Conservation (phyloP, 2,329 filamentous ascomycete genomes). For the Ophioceras dolichostomum region DNA sequence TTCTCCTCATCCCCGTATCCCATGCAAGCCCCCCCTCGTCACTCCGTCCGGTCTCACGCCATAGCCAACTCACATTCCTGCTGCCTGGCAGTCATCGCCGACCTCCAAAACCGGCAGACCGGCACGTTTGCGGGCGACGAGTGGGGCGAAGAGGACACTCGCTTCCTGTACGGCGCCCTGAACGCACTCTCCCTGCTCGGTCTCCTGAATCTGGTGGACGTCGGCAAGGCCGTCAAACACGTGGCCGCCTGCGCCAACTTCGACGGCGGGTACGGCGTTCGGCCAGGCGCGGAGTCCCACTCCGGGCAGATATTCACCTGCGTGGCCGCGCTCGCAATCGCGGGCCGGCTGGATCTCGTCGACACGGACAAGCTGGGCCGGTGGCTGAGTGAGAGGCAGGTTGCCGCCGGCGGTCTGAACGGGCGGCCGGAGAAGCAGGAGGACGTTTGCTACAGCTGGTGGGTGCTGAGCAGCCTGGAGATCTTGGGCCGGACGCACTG, state of each 20-base stretch:
- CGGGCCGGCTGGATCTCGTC: constrained; percentile 67
- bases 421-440: constrained; percentile 90
- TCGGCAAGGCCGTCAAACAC: constrained; percentile 68
- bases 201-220: constrained; percentile 60
- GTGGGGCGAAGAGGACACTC: constrained; percentile 93
- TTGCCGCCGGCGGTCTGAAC: constrained; percentile 79
- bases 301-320: constrained; percentile 95
- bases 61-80: constrained; percentile 8
- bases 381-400: constrained; percentile 90
- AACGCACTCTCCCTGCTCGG: constrained; percentile 80
- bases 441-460: constrained; percentile 99
- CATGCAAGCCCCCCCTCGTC: too few relatives aligned
- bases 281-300: constrained; percentile 86
- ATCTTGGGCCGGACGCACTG: constrained; percentile 85
- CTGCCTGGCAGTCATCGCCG: constrained; percentile 52
- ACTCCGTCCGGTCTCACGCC: too few relatives aligned
- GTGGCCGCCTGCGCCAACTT: constrained; percentile 80
- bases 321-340: constrained; percentile 75
- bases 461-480: constrained; percentile 83
- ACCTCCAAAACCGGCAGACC: constrained; percentile 65
- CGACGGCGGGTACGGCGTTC: constrained; percentile 85
- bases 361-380: constrained; percentile 70
- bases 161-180: constrained; percentile 83
- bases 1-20: too few relatives aligned
- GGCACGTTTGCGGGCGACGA: constrained; percentile 90